Percentiles rank a stretch among this genome's conserved stretches.
Evolutionary conservation across 2,329 filamentous ascomycete genomes (phyloP).

Genomic region (Corynespora cassiicola): DNA sequence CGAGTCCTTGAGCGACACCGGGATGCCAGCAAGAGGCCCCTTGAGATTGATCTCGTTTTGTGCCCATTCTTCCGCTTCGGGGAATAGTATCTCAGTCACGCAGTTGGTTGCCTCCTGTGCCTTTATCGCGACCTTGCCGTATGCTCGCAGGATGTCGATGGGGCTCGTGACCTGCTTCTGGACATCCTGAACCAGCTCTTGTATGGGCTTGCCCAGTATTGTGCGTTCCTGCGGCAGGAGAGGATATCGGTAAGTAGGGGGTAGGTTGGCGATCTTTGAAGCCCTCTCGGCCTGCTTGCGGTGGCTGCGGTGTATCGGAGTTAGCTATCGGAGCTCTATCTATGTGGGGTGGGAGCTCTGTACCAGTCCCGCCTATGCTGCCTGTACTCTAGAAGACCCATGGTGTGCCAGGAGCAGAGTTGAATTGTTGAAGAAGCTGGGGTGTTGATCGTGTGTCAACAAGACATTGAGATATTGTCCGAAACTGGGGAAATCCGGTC

Average conservation of each 20-base stretch:
- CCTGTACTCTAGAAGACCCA: constrained; percentile 70
- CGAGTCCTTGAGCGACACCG: constrained; percentile 79
- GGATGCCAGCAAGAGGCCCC: constrained; percentile 85
- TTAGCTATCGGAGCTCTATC: constrained; percentile 19
- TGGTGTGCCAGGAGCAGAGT: constrained; percentile 42
- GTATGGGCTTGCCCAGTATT: constrained; percentile 76
- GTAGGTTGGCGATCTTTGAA: constrained; percentile 71
- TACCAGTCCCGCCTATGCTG: constrained; percentile 76
- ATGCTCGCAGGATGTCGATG: constrained; percentile 78
- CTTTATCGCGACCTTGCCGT: constrained; percentile 83
- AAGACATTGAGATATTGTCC: too few relatives aligned
- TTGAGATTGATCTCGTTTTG: constrained; percentile 70
- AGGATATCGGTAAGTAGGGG: constrained; percentile 68
- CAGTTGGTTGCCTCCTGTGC: constrained; percentile 90
- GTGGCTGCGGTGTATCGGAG: constrained; percentile 63
- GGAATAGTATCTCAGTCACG: constrained; percentile 83
- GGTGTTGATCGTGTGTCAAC: too few relatives aligned
- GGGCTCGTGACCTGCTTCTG: constrained; percentile 72
- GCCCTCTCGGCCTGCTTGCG: constrained; percentile 80
- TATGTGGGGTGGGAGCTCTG: constrained; percentile 32
- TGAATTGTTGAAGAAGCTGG: constrained; percentile 1
- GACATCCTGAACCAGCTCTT: constrained; percentile 78
- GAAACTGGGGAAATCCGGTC: constrained; percentile 4
- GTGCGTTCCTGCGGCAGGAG: constrained; percentile 70
- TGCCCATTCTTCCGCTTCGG: constrained; percentile 77